These are phyloP conservation scores for Coprinopsis strossmayeri DNA, from an alignment of 768 basidiomycete species.

Conservation along the genomic window DNA sequence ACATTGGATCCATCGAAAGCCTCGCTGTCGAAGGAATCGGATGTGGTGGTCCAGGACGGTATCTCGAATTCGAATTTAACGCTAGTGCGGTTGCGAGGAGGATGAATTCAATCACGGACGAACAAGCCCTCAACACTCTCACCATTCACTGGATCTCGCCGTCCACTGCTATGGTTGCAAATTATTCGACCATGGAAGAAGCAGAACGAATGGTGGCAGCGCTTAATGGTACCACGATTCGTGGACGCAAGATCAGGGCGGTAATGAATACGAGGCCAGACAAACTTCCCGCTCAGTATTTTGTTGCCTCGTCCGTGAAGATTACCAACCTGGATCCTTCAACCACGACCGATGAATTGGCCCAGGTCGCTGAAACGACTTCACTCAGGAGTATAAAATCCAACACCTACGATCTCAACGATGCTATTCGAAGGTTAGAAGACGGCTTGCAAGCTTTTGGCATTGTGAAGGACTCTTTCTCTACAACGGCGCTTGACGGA, in stretches of 20 bases:
- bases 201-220: slow-evolving; percentile 27
- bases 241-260: slow-evolving; percentile 40
- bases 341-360: neutral
- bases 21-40: slow-evolving; percentile 39
- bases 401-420: slow-evolving; percentile 1
- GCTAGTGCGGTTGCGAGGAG: slow-evolving; percentile 31
- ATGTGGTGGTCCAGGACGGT: slow-evolving; percentile 44
- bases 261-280: slow-evolving; percentile 35
- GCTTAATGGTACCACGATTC: slow-evolving; percentile 26
- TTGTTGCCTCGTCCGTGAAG: neutral
- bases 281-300: slow-evolving; percentile 14
- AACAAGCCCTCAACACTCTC: slow-evolving; percentile 25
- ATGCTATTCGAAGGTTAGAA: neutral
- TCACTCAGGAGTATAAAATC: slow-evolving; percentile 5
- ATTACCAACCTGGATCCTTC: slow-evolving; percentile 6
- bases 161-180: slow-evolving; percentile 37
- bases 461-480: slow-evolving; percentile 3
- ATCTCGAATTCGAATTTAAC: slow-evolving; percentile 37
- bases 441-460: neutral
- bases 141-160: slow-evolving; percentile 48
- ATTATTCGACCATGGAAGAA: slow-evolving; percentile 27
- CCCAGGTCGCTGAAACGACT: slow-evolving; percentile 3
- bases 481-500: neutral
- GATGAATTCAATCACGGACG: slow-evolving; percentile 28
- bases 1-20: slow-evolving; percentile 35